Percentiles rank a stretch among this genome's conserved stretches.
phyloP scores from a whole-genome alignment of 768 basidiomycete species.

The Gymnopilus junonius region DNA sequence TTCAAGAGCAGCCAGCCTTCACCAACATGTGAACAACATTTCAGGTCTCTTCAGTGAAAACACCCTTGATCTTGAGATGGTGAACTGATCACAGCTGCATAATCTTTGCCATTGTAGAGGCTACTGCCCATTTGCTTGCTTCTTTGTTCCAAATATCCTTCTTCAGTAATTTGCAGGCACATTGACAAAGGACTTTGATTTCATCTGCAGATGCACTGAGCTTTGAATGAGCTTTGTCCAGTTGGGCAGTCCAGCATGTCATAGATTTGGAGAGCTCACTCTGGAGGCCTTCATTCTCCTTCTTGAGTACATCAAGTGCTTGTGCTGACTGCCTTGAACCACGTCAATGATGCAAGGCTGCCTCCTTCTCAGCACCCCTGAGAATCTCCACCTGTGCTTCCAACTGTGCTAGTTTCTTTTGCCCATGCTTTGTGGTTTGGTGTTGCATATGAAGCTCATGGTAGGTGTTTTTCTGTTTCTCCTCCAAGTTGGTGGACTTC shows the following conservation, averaged over 20 bases:
- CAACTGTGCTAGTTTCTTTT: too few relatives aligned
- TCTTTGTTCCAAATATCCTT: not conserved
- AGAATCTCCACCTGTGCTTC: too few relatives aligned
- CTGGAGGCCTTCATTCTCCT: not conserved
- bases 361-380: too few relatives aligned
- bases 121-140: not conserved
- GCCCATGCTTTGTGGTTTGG: too few relatives aligned
- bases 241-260: not conserved
- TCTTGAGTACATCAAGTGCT: too few relatives aligned
- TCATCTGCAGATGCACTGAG: not conserved
- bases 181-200: too few relatives aligned
- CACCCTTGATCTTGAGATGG: conserved; percentile 21
- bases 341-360: too few relatives aligned
- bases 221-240: not conserved
- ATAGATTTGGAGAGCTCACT: not conserved
- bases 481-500: too few relatives aligned
- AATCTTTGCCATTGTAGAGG: not conserved
- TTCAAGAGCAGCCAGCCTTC: conserved; percentile 19
- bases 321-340: too few relatives aligned
- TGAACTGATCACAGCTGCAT: not conserved
- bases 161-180: too few relatives aligned
- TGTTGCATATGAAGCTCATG: too few relatives aligned
- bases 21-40: conserved; percentile 20
- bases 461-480: too few relatives aligned
- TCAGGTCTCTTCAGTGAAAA: conserved; percentile 22